Evolutionary conservation across 2,329 filamentous ascomycete species (phyloP).

Genomic region (Colletotrichum liaoningense): DNA sequence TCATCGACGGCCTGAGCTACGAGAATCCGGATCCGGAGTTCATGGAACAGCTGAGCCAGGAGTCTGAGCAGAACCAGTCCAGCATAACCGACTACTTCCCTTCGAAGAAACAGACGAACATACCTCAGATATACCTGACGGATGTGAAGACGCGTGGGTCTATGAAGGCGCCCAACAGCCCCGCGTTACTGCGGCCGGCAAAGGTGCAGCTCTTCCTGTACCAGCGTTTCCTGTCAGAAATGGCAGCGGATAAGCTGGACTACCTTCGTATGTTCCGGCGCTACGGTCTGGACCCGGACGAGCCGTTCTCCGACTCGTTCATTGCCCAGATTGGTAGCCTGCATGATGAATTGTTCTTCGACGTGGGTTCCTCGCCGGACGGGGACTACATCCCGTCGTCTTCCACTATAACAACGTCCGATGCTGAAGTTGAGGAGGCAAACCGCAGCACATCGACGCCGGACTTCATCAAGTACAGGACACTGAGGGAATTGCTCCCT

Average conservation of each 20-base stretch:
- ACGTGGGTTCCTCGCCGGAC: conserved; percentile 46
- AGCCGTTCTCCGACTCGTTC: conserved; percentile 81
- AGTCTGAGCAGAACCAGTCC: conserved; percentile 47
- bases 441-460: conserved; percentile 35
- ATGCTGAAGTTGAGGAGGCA: background rate
- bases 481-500: conserved; percentile 58
- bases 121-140: conserved; percentile 73
- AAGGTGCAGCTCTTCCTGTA: conserved; percentile 92
- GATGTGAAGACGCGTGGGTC: conserved; percentile 88
- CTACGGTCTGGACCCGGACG: conserved; percentile 75
- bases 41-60: conserved; percentile 67
- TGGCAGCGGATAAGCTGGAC: conserved; percentile 78
- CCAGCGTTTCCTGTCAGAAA: conserved; percentile 81
- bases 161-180: conserved; percentile 71
- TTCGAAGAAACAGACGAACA: conserved; percentile 34
- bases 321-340: conserved; percentile 78
- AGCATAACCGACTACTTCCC: conserved; percentile 56
- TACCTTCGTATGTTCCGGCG: conserved; percentile 76
- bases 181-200: conserved; percentile 78
- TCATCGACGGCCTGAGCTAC: conserved; percentile 89
- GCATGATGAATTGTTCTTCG: conserved; percentile 73
- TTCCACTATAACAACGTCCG: conserved; percentile 45
- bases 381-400: conserved; percentile 3
- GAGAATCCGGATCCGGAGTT: conserved; percentile 79
- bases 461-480: conserved; percentile 59